phyloP scores from a whole-genome alignment of 192 early-diverging fungal genomes.

The Spizellomyces punctatus region DNA sequence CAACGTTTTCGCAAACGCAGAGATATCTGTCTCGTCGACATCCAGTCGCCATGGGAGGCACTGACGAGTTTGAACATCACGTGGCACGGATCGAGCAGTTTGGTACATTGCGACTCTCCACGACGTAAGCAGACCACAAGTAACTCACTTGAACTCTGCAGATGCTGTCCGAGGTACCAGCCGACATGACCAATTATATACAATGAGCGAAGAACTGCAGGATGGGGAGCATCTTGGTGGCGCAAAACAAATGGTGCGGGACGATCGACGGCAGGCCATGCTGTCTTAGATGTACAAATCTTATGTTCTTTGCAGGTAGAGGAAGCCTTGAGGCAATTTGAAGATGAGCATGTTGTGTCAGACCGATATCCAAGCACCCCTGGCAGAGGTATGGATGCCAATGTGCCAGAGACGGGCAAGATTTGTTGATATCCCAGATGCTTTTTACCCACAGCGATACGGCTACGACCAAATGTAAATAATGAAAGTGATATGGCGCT shows the following conservation, averaged over 20 bases:
- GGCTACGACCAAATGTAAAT: too few relatives aligned
- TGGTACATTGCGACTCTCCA: too few relatives aligned
- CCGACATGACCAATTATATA: slow-evolving; percentile 28
- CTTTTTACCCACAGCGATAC: too few relatives aligned
- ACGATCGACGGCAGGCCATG: neutral
- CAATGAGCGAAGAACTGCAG: neutral
- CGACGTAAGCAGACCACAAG: too few relatives aligned
- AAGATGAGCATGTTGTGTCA: neutral
- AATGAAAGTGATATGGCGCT: too few relatives aligned
- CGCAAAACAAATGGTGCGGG: neutral
- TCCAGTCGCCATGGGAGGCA: neutral
- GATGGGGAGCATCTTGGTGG: neutral
- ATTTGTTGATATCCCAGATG: too few relatives aligned
- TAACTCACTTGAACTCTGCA: neutral
- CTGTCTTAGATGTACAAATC: neutral
- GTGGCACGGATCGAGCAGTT: neutral
- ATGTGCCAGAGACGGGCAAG: too few relatives aligned
- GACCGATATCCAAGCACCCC: neutral
- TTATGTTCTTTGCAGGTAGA: neutral
- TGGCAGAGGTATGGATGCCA: too few relatives aligned
- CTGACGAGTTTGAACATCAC: neutral
- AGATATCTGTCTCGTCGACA: slow-evolving; percentile 17
- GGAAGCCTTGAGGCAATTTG: neutral
- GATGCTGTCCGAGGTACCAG: slow-evolving; percentile 19
- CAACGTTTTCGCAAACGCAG: slow-evolving; percentile 5